These are phyloP conservation scores for Schizosaccharomyces osmophilus DNA, from an alignment of 805 yeast species.

Conservation along the genomic window DNA sequence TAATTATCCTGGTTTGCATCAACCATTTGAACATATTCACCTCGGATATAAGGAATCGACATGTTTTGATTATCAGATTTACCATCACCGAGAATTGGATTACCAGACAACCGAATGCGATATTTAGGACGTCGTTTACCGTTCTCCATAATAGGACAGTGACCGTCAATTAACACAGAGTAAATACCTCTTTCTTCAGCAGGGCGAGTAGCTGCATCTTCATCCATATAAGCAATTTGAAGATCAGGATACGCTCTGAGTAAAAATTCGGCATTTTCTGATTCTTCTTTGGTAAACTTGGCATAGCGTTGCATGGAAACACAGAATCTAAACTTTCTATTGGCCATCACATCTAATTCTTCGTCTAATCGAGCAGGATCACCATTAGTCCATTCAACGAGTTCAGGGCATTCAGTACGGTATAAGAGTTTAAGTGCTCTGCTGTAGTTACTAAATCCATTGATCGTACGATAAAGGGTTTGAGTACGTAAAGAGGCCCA, in stretches of 20 bases:
- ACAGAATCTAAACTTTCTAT: slow-evolving; percentile 53
- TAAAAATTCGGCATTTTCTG: slow-evolving; percentile 39
- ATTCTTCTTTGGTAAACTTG: slow-evolving; percentile 38
- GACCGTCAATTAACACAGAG: slow-evolving; percentile 48
- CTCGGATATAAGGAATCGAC: slow-evolving; percentile 64
- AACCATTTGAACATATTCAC: slow-evolving; percentile 81
- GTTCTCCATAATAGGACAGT: slow-evolving; percentile 28
- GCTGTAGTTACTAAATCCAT: slow-evolving; percentile 96
- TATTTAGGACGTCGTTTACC: slow-evolving; percentile 36
- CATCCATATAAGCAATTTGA: slow-evolving; percentile 75
- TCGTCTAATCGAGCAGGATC: slow-evolving; percentile 89
- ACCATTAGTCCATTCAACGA: slow-evolving; percentile 95
- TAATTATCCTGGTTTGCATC: slow-evolving; percentile 95
- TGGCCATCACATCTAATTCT: slow-evolving; percentile 68
- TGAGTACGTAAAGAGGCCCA: slow-evolving; percentile 97
- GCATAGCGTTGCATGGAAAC: slow-evolving; percentile 74
- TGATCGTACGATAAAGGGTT: slow-evolving; percentile 85
- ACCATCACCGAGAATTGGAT: slow-evolving; percentile 90
- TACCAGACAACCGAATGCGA: slow-evolving; percentile 66
- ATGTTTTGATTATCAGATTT: slow-evolving; percentile 89
- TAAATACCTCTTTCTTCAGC: slow-evolving; percentile 26
- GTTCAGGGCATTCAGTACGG: slow-evolving; percentile 84
- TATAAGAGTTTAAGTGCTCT: slow-evolving; percentile 82
- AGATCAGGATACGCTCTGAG: slow-evolving; percentile 48
- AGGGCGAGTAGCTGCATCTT: slow-evolving; percentile 36